Base-by-base conservation (phyloP, 2,329 filamentous ascomycete species). In the Exophiala phaeomuriformis region DNA sequence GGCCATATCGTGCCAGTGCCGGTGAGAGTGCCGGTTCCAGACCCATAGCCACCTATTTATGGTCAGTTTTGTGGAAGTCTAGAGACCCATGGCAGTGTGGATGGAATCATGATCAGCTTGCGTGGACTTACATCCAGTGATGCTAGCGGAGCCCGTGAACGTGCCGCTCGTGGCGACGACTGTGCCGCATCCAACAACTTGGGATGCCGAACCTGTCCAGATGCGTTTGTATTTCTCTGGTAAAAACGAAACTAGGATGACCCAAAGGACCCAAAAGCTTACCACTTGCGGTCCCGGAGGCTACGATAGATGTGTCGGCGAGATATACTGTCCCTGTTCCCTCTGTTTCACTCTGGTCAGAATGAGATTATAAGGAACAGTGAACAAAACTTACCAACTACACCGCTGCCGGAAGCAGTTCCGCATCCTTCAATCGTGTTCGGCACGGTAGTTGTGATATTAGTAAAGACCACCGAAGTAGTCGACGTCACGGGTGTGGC, bases 1-100 rank as follows among this genome's bases (percentile, higher is more conserved):
- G 60, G 60, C 58, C 58, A 62, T 10, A 62, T 48, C 8, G 60
- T 61, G 27, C 60, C 60, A 8, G 47, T 39, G 9, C 60, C 60
- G n/a, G 56, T 58, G 47, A 61, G 47, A 7, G 55, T 59, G 6
- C 58, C 60, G 8, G 49, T 54, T 8, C 58, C 58, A 7, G 47
- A 59, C 19, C 60, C 60, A 19, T 49, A 56, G 6, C 60, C 60
- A 44, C 57, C 57, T 58, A 30, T 37, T 9, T 9, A 8, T 6
- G 6, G 33, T 52, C 33, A 53, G 36, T 37, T 37, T 37, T 8
- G 7, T 7, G 35, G 35, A 37, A 7, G n/a, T 8, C 7, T 7
- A n/a, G 35, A 37, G n/a, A 37, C 7, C n/a, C 7, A 37, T n/a
- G 7, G 35, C 7, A 8, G 35, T 37, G 7, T 37, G 39, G 3